Evolutionary conservation across 495 filamentous ascomycete species (phyloP).

Genomic region (Stereocaulon alpinum): DNA sequence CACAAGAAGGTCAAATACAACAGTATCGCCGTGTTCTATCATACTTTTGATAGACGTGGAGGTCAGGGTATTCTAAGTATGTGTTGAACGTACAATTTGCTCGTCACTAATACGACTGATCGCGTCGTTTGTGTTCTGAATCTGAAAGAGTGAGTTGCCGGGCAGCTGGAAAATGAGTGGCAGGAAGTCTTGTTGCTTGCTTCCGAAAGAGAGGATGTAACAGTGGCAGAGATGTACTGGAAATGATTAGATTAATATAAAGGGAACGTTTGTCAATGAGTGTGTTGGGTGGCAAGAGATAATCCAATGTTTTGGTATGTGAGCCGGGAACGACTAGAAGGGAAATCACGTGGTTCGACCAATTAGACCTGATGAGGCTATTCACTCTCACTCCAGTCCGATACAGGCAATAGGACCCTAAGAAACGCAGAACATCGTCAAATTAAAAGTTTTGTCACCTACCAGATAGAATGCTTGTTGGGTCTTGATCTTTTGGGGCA

Average conservation of each 20-base stretch:
- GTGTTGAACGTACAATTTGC: not conserved
- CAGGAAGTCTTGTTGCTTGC: not conserved
- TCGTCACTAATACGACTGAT: not conserved
- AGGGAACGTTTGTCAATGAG: not conserved
- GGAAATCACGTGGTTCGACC: not conserved
- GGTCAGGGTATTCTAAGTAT: not conserved
- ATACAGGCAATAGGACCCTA: not conserved
- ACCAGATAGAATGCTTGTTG: not conserved
- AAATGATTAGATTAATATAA: not conserved
- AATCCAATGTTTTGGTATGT: not conserved
- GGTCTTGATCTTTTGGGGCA: not conserved
- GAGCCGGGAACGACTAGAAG: not conserved
- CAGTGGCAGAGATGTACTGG: not conserved
- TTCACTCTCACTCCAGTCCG: not conserved
- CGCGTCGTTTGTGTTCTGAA: not conserved
- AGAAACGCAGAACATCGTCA: not conserved
- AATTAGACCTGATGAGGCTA: too few relatives aligned
- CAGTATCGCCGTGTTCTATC: not conserved
- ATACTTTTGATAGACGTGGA: not conserved
- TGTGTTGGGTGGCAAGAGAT: not conserved
- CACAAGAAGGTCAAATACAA: not conserved
- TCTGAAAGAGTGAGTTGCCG: too few relatives aligned
- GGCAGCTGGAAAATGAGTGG: not conserved
- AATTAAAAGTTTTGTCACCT: not conserved
- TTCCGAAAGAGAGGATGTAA: not conserved